These are phyloP conservation scores for Rhododendron mucronatum DNA, from an alignment of 148 eudicot genomes.

Conservation along the genomic window DNA sequence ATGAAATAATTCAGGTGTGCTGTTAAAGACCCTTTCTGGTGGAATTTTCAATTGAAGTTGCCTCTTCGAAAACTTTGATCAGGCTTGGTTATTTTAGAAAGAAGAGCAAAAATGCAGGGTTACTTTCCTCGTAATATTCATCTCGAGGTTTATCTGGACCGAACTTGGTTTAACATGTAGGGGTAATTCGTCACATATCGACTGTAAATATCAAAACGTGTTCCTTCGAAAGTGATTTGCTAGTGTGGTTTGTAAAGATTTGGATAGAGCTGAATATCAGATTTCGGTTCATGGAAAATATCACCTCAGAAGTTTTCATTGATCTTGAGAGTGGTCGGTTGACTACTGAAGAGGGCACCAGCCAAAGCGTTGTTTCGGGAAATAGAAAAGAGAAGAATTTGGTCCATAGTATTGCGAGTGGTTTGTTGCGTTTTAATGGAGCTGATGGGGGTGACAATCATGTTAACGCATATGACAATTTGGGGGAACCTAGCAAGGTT, in stretches of 20 bases:
- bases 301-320: constrained; percentile 25
- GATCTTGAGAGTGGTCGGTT: constrained; percentile 64
- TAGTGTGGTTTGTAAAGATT: background rate
- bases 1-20: background rate
- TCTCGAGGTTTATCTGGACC: background rate
- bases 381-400: background rate
- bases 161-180: background rate
- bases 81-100: background rate
- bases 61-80: background rate
- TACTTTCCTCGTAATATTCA: background rate
- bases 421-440: constrained; percentile 31
- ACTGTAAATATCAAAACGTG: background rate
- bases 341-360: constrained; percentile 36
- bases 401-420: constrained; percentile 11
- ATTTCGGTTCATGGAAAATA: constrained; percentile 22
- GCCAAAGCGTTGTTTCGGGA: constrained; percentile 18
- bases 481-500: constrained; percentile 13
- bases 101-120: background rate
- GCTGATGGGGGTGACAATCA: constrained; percentile 19
- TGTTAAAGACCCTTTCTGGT: background rate
- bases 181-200: background rate
- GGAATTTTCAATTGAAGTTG: background rate
- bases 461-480: constrained; percentile 17
- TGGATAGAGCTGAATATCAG: background rate
- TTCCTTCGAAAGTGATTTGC: background rate